phyloP scores from a whole-genome alignment of 805 yeast genomes.

The Starmerella ratchasimensis region DNA sequence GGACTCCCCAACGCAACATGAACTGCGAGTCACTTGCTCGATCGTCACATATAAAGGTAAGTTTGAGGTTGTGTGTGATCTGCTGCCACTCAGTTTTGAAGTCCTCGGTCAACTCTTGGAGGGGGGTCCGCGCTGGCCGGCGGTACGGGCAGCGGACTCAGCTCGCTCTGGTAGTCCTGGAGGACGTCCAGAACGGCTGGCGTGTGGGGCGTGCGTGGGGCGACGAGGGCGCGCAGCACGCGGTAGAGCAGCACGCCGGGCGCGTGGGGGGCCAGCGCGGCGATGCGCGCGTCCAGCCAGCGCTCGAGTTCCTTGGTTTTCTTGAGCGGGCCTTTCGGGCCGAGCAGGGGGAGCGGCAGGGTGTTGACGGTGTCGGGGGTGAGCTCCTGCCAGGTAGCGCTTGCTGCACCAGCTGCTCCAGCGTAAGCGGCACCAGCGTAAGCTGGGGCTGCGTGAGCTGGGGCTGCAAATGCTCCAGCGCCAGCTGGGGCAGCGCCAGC shows the following conservation, averaged over 20 bases:
- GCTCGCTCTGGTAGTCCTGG: not conserved
- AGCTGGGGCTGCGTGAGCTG: no score
- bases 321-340: constrained; percentile 32
- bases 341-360: constrained; percentile 58
- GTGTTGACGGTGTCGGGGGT: constrained; percentile 16
- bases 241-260: constrained; percentile 15
- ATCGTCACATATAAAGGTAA: not conserved
- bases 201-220: constrained; percentile 1
- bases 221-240: constrained; percentile 13
- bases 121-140: no score
- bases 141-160: no score
- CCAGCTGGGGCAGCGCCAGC: no score
- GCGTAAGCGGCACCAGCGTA: not conserved
- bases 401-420: not conserved
- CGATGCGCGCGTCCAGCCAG: constrained; percentile 40
- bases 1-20: constrained; percentile 5
- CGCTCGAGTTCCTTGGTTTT: constrained; percentile 55
- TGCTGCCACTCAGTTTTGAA: constrained; percentile 12
- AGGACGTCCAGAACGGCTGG: no score
- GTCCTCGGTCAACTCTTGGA: constrained; percentile 6
- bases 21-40: not conserved
- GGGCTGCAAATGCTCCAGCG: no score
- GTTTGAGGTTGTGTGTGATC: constrained; percentile 5
- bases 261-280: constrained; percentile 6
- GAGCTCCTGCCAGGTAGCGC: no score